Conservation (phyloP, 2,329 filamentous ascomycete genomes). For the Leptodontidium sp. region DNA sequence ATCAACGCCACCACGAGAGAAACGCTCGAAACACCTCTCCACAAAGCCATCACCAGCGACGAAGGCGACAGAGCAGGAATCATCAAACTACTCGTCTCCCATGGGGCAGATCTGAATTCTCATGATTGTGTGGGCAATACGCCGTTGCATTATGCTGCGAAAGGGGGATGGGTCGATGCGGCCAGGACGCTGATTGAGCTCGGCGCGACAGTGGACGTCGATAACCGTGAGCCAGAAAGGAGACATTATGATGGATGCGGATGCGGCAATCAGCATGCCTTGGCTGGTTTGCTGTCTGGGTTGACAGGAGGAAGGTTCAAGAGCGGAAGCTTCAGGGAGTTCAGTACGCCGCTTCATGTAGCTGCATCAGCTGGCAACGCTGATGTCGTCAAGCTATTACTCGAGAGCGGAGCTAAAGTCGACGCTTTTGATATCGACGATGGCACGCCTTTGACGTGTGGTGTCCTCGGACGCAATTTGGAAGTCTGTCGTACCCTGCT, state of each 20-base stretch:
- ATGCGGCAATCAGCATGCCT: slow-evolving; percentile 4
- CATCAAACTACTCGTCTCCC: not conserved
- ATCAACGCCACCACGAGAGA: slow-evolving; percentile 12
- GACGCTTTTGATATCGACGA: slow-evolving; percentile 6
- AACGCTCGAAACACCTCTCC: not conserved
- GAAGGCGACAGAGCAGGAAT: not conserved
- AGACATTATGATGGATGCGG: not conserved
- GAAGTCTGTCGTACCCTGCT: slow-evolving; percentile 5
- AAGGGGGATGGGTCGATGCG: not conserved
- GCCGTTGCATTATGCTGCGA: slow-evolving; percentile 6
- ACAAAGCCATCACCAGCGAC: not conserved
- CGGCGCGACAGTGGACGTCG: not conserved
- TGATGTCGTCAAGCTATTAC: not conserved
- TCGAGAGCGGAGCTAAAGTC: not conserved
- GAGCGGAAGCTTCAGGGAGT: not conserved
- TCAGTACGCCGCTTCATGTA: slow-evolving; percentile 6
- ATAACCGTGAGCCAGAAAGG: slow-evolving; percentile 1
- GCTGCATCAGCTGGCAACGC: not conserved
- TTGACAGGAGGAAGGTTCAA: slow-evolving; percentile 7
- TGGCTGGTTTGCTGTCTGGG: not conserved
- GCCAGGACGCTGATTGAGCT: not conserved
- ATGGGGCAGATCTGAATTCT: not conserved
- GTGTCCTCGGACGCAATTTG: not conserved
- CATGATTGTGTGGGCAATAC: slow-evolving; percentile 6
- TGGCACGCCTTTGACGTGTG: not conserved